A percentile compares a stretch with the other conserved stretches of the same genome.
Evolutionary conservation across 192 early-diverging fungal species (phyloP).

Genomic region (Entomortierella parvispora): DNA sequence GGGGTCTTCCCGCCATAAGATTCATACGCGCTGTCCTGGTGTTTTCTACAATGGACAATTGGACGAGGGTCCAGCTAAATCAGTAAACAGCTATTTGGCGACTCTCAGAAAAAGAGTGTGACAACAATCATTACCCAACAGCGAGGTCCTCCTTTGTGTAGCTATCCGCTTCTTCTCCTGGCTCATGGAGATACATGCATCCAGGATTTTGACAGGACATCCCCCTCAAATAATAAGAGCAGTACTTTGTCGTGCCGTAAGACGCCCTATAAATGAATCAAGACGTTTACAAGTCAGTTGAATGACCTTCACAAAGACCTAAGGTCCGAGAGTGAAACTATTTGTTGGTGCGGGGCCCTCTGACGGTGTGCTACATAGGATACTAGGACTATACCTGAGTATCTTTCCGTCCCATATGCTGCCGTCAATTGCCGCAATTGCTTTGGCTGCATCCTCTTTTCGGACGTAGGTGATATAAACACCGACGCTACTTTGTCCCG

Average conservation of each 20-base stretch:
- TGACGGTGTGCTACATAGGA: too few relatives aligned
- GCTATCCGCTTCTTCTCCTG: conserved; percentile 92
- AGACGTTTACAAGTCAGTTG: conserved; percentile 6
- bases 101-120: too few relatives aligned
- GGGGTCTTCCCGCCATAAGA: conserved; percentile 6
- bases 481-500: conserved; percentile 69
- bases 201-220: conserved; percentile 92
- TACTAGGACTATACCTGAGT: too few relatives aligned
- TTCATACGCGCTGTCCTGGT: conserved; percentile 56
- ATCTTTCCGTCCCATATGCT: conserved; percentile 86
- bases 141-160: conserved; percentile 91
- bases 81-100: too few relatives aligned
- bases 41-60: conserved; percentile 49
- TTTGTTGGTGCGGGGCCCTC: too few relatives aligned
- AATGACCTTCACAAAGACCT: too few relatives aligned
- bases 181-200: conserved; percentile 97
- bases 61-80: too few relatives aligned
- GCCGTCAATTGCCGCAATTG: conserved; percentile 96
- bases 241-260: conserved; percentile 99
- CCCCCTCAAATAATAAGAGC: conserved; percentile 92
- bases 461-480: conserved; percentile 93
- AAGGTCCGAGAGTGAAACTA: too few relatives aligned
- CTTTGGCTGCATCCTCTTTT: conserved; percentile 92
- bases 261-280: conserved; percentile 73
- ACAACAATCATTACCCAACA: conserved; percentile 61